Conservation (phyloP, 1,284 basidiomycete species). For the Cryptococcus sp. region DNA sequence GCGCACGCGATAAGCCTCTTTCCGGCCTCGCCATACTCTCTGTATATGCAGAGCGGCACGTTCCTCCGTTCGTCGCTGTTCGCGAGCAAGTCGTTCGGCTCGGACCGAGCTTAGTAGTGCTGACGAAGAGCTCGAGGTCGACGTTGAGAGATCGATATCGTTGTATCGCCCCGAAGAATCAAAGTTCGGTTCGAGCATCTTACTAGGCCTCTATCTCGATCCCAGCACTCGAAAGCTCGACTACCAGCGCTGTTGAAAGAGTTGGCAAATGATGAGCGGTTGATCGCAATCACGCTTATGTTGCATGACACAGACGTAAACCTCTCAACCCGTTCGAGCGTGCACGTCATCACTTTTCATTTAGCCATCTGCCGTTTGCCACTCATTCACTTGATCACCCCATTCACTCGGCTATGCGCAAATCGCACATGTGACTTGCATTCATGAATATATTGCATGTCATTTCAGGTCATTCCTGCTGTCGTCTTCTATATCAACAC, state of each 20-base stretch:
- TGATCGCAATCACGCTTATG: not conserved
- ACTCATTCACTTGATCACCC: not conserved
- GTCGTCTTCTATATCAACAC: too few species aligned
- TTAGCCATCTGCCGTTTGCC: not conserved
- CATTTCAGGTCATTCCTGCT: too few species aligned
- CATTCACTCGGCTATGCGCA: too few species aligned
- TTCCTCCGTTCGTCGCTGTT: slow-evolving; percentile 37
- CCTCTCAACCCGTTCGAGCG: not conserved
- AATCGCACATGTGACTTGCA: too few species aligned
- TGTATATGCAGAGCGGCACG: slow-evolving; percentile 40
- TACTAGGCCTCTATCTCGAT: too few species aligned
- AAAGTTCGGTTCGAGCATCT: slow-evolving; percentile 3
- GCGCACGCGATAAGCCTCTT: slow-evolving; percentile 6
- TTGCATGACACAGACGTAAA: not conserved
- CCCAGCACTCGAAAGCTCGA: too few species aligned
- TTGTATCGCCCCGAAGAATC: slow-evolving; percentile 6
- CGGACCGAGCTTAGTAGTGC: slow-evolving; percentile 38
- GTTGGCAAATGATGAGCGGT: too few species aligned
- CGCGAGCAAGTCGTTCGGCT: slow-evolving; percentile 42
- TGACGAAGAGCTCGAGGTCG: slow-evolving; percentile 38
- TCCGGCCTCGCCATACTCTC: slow-evolving; percentile 46
- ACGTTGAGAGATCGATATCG: slow-evolving; percentile 46
- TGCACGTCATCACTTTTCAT: slow-evolving; percentile 11
- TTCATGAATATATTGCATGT: too few species aligned
- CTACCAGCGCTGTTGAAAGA: too few species aligned